Evolutionary conservation across 2,329 filamentous ascomycete species (phyloP).

Genomic region (Coleophoma crateriformis): DNA sequence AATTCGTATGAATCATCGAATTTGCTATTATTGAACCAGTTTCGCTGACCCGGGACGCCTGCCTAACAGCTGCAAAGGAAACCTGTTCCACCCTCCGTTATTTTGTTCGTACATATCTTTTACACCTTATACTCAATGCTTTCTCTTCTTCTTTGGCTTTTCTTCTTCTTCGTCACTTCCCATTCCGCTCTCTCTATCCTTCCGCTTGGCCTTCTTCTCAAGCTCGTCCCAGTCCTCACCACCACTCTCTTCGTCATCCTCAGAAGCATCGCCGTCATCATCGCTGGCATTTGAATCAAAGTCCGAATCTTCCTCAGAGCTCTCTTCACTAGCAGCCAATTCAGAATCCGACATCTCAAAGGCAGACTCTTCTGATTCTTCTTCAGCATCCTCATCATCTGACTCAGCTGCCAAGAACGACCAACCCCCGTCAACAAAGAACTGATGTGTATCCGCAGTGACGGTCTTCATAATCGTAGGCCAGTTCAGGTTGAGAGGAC

Average conservation of each 20-base stretch:
- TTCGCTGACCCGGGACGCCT: no score
- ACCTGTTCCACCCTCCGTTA: no score
- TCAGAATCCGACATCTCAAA: constrained; percentile 90
- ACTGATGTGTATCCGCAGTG: constrained; percentile 84
- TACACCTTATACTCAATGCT: constrained; percentile 28
- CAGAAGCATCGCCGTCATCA: constrained; percentile 72
- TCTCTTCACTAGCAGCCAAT: constrained; percentile 65
- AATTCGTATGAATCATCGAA: no score
- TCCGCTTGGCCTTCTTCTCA: constrained; percentile 84
- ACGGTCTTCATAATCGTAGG: constrained; percentile 99
- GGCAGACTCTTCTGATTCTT: constrained; percentile 83
- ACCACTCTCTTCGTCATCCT: constrained; percentile 69
- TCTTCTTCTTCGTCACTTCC: constrained; percentile 74
- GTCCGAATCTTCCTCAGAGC: constrained; percentile 83
- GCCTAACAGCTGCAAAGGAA: no score
- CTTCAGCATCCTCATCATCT: constrained; percentile 73
- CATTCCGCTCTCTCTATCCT: constrained; percentile 57
- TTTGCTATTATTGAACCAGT: no score
- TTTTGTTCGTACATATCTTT: no score
- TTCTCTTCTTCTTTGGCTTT: constrained; percentile 66
- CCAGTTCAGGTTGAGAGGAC: constrained; percentile 97
- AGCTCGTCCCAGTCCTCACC: constrained; percentile 93
- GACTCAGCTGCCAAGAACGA: constrained; percentile 83
- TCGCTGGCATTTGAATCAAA: constrained; percentile 86
- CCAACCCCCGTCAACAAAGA: constrained; percentile 96